phyloP scores from a whole-genome alignment of 1,284 basidiomycete species.

The Sporisorium sorghi region DNA sequence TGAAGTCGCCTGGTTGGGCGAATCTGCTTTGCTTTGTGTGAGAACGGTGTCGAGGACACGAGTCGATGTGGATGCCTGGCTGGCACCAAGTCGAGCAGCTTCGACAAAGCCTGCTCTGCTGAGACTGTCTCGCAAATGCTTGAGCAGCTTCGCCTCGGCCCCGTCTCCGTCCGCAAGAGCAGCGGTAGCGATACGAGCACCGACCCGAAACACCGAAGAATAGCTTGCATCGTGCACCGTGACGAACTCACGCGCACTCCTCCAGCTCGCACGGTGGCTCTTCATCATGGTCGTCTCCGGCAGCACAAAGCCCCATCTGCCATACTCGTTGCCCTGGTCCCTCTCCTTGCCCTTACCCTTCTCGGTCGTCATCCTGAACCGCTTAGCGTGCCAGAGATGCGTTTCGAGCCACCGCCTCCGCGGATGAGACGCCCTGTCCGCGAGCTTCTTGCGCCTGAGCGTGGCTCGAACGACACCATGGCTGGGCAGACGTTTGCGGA shows the following conservation, averaged over 20 bases:
- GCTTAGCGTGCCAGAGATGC: slow-evolving; percentile 68
- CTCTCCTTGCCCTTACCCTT: slow-evolving; percentile 57
- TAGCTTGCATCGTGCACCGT: slow-evolving; percentile 65
- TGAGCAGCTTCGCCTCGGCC: not conserved
- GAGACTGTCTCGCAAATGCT: slow-evolving; percentile 3
- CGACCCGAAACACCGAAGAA: slow-evolving; percentile 40
- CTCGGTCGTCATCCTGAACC: slow-evolving; percentile 64
- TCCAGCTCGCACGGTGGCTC: slow-evolving; percentile 57
- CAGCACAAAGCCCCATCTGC: slow-evolving; percentile 59
- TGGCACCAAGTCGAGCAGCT: not conserved
- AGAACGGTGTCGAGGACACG: slow-evolving; percentile 18
- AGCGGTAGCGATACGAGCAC: slow-evolving; percentile 3
- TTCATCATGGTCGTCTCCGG: slow-evolving; percentile 65
- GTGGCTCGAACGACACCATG: slow-evolving; percentile 49
- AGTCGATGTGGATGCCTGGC: not conserved
- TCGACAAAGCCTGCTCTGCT: slow-evolving; percentile 12
- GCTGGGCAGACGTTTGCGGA: slow-evolving; percentile 51
- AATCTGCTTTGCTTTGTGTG: not conserved
- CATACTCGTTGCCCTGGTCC: slow-evolving; percentile 35
- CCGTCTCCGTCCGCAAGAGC: not conserved
- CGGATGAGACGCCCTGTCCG: slow-evolving; percentile 44
- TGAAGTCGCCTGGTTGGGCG: not conserved
- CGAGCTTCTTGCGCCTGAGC: slow-evolving; percentile 45
- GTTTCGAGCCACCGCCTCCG: slow-evolving; percentile 66
- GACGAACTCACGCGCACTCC: slow-evolving; percentile 38